A percentile compares a stretch with the other conserved stretches of the same genome.
Conservation (phyloP, 2,329 filamentous ascomycete genomes). For the Phoma sp. region DNA sequence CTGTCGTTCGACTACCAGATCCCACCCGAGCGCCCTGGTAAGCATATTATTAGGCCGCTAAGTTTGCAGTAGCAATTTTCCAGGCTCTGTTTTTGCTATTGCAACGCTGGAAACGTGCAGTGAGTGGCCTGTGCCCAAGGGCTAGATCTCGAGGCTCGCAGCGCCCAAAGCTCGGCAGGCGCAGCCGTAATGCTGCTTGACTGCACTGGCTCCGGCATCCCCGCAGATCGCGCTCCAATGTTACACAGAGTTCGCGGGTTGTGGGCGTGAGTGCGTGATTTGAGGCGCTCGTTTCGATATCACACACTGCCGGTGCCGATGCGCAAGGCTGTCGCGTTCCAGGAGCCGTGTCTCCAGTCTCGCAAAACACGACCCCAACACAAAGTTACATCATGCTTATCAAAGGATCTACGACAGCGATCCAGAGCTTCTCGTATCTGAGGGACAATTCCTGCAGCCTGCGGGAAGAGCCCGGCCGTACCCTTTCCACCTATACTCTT, state of each 20-base stretch:
- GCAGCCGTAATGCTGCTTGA: conserved; percentile 9
- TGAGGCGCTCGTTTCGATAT: conserved; percentile 2
- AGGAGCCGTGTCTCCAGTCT: conserved; percentile 1
- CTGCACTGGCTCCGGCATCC: conserved; percentile 11
- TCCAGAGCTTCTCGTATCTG: not conserved
- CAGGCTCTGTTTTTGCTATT: not conserved
- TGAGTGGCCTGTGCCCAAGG: conserved; percentile 1
- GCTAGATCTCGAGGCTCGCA: conserved; percentile 7
- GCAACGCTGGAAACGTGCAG: conserved; percentile 9
- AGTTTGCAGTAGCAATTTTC: not conserved
- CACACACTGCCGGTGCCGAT: not conserved
- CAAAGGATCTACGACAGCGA: not conserved
- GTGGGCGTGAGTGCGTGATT: conserved; percentile 6
- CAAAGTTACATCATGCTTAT: not conserved
- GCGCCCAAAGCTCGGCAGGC: conserved; percentile 15
- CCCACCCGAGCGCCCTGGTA: not conserved
- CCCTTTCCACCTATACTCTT: not conserved
- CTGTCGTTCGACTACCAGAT: conserved; percentile 11
- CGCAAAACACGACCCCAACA: conserved; percentile 5
- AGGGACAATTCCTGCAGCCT: conserved; percentile 4
- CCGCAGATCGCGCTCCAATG: conserved; percentile 1
- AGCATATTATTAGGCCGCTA: conserved; percentile 8
- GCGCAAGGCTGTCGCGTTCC: conserved; percentile 2
- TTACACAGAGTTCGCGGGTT: not conserved
- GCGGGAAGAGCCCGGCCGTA: not conserved